Evolutionary conservation across 2,329 filamentous ascomycete species (phyloP).

Genomic region (Helminthosporium solani): DNA sequence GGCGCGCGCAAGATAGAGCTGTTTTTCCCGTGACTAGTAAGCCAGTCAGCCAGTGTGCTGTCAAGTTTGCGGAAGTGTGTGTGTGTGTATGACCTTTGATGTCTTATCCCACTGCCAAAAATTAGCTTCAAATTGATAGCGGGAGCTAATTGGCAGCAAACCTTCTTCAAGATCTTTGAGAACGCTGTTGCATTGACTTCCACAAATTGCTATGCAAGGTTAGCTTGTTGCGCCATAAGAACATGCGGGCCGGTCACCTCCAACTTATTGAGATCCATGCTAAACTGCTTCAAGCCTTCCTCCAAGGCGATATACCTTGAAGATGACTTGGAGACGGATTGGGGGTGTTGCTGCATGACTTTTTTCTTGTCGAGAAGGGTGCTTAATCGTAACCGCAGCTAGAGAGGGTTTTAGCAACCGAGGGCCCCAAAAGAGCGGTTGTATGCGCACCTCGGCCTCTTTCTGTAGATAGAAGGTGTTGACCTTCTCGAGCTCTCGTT

Average conservation of each 20-base stretch:
- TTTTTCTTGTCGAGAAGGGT: conserved; percentile 95
- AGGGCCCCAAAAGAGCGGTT: conserved; percentile 4
- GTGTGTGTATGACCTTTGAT: conserved; percentile 70
- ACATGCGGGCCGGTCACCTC: conserved; percentile 52
- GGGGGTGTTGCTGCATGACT: conserved; percentile 76
- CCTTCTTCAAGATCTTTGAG: conserved; percentile 97
- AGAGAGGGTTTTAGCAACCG: conserved; percentile 17
- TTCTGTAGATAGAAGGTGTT: conserved; percentile 98
- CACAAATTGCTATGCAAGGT: conserved; percentile 75
- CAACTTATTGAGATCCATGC: conserved; percentile 93
- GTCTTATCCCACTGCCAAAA: conserved; percentile 86
- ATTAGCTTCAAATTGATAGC: conserved; percentile 37
- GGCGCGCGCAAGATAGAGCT: conserved; percentile 90
- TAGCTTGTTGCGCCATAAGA: conserved; percentile 19
- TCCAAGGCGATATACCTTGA: conserved; percentile 93
- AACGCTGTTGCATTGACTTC: conserved; percentile 98
- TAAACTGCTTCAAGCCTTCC: conserved; percentile 96
- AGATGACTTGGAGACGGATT: conserved; percentile 79
- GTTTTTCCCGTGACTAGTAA: conserved; percentile 85
- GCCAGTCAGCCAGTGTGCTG: conserved; percentile 35
- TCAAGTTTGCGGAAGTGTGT: background rate
- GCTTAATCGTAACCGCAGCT: conserved; percentile 91
- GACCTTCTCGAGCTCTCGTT: conserved; percentile 97
- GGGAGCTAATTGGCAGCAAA: conserved; percentile 37
- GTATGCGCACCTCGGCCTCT: conserved; percentile 80